Base-by-base conservation (phyloP, 2,329 filamentous ascomycete genomes). In the Neocatenulostroma microsporum region DNA sequence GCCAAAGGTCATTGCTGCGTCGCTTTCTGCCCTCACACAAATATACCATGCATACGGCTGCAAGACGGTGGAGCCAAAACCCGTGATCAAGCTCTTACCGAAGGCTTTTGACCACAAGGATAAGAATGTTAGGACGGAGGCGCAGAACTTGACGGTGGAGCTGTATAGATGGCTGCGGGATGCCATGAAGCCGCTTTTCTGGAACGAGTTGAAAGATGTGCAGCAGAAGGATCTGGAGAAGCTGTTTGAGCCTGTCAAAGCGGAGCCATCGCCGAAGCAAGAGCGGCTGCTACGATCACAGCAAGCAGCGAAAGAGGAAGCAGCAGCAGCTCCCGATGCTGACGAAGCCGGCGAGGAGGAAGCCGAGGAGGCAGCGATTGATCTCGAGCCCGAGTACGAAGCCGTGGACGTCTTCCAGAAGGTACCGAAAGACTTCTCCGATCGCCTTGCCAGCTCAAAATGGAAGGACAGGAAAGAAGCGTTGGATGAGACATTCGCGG, bases 391-490 rank as follows among this genome's bases (percentile, higher is more conserved):
- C 2, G 68, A 71, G 34, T 68, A 84, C 23, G 88, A 94, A 56
- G 84, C 89, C 0, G 81, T 95, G 41, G 87, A 98, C 57, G 79
- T 95, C 1, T 62, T 85, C 38, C 73, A 82, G 24, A 91, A 89
- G 51, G 70, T 96, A 3, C 83, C 89, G 0, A 76, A 78, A 25
- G 80, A 87, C 57, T 88, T 95, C 47, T 73, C 77, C 47, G 91
- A 98, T 15, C 79, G 82, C 41, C 67, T 98, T 20, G 81, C 75
- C 0, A 96, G 89, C 8, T 81, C 88, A 1, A 98, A 98, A 60
- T 98, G 91, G 91, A 98, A 98, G 58, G 93, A 98, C 49, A 75
- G 91, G 44, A 98, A 98, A 62, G 91, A 98, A 50, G 85, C 84
- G 0, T 71, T 96, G 3, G 91, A 98, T 43, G 85, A 77, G 8